These are phyloP conservation scores for Kickxella alabastrina DNA, from an alignment of 192 early-diverging fungal species.

Conservation along the genomic window DNA sequence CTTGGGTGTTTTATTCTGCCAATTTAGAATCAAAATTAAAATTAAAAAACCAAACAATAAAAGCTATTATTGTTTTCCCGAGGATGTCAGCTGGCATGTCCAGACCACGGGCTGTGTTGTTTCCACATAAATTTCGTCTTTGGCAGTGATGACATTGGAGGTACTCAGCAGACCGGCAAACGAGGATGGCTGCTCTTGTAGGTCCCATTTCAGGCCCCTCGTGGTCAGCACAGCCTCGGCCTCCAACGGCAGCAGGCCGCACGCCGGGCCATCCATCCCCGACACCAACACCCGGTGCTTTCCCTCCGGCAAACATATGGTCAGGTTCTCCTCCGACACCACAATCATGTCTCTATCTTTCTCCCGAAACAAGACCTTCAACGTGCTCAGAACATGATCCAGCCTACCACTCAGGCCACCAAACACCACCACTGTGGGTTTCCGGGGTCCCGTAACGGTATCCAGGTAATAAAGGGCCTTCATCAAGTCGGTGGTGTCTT, in stretches of 20 bases:
- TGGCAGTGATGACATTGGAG: slow-evolving; percentile 68
- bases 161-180: slow-evolving; percentile 83
- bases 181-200: slow-evolving; percentile 51
- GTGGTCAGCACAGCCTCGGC: slow-evolving; percentile 62
- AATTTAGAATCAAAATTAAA: slow-evolving; percentile 1
- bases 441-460: slow-evolving; percentile 6
- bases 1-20: slow-evolving; percentile 44
- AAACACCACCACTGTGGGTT: slow-evolving; percentile 61
- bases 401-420: slow-evolving; percentile 84
- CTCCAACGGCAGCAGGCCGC: slow-evolving; percentile 81
- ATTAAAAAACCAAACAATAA: too few species aligned
- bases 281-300: slow-evolving; percentile 63
- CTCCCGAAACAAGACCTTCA: slow-evolving; percentile 69
- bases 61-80: too few species aligned
- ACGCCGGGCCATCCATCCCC: slow-evolving; percentile 74
- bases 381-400: slow-evolving; percentile 80
- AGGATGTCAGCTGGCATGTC: slow-evolving; percentile 66
- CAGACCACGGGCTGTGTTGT: slow-evolving; percentile 74
- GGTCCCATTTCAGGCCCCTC: slow-evolving; percentile 77
- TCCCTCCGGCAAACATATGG: slow-evolving; percentile 59
- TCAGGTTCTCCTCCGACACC: slow-evolving; percentile 70
- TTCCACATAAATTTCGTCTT: slow-evolving; percentile 55
- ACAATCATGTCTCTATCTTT: slow-evolving; percentile 60
- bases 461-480: slow-evolving; percentile 69
- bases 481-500: slow-evolving; percentile 79